Conservation (phyloP, 2,329 filamentous ascomycete genomes). For the Blumeria graminis region DNA sequence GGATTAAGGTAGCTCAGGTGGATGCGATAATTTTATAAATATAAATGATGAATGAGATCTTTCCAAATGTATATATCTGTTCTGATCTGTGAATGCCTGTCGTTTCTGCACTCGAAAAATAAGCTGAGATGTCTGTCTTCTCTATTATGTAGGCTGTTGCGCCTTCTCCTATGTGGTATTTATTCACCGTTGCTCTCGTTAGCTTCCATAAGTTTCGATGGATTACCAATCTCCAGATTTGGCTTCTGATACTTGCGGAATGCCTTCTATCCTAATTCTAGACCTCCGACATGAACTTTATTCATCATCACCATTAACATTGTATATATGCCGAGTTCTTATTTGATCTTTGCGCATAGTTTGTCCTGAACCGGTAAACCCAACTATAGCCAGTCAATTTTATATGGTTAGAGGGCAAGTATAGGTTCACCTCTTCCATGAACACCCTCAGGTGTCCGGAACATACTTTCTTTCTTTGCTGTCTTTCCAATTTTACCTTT, state of each 20-base stretch:
- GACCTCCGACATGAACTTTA: constrained; percentile 5
- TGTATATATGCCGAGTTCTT: constrained; percentile 64
- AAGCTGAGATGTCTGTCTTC: no score
- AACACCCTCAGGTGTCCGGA: constrained; percentile 69
- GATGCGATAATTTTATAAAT: no score
- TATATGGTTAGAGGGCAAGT: not conserved
- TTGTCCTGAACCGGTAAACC: constrained; percentile 87
- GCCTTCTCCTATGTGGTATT: no score
- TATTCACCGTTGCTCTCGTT: constrained; percentile 14
- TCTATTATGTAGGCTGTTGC: no score
- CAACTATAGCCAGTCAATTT: constrained; percentile 34
- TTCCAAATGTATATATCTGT: no score
- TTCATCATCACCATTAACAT: constrained; percentile 50
- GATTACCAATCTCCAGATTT: constrained; percentile 10
- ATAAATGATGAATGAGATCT: no score
- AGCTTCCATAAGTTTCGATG: constrained; percentile 18
- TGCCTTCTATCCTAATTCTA: constrained; percentile 4
- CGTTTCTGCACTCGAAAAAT: no score
- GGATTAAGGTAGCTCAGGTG: no score
- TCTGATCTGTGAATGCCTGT: no score
- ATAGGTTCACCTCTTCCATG: constrained; percentile 51
- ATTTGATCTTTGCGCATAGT: constrained; percentile 82
- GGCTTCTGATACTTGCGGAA: constrained; percentile 14
- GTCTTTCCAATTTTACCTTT: constrained; percentile 47
- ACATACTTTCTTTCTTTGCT: constrained; percentile 85